These are phyloP conservation scores for Phytophthora ohioensis DNA, from an alignment of 352 stramenopile genomes.

Conservation along the genomic window DNA sequence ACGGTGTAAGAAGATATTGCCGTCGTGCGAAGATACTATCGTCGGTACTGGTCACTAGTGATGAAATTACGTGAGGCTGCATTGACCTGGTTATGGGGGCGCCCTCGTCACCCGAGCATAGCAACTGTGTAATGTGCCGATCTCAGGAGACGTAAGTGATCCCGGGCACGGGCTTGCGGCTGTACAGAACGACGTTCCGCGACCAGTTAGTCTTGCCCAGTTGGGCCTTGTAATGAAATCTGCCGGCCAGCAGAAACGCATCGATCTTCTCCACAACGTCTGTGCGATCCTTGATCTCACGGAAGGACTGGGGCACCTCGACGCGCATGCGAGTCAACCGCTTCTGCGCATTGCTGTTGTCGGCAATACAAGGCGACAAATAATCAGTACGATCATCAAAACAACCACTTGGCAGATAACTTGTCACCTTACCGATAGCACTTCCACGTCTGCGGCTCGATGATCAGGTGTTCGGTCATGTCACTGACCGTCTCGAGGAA, in stretches of 20 bases:
- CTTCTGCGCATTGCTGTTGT: constrained; percentile 71
- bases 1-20: background rate
- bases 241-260: constrained; percentile 62
- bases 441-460: constrained; percentile 88
- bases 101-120: constrained; percentile 12
- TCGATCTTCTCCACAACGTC: constrained; percentile 79
- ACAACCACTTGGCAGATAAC: background rate
- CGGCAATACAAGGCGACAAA: constrained; percentile 1
- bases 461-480: constrained; percentile 74
- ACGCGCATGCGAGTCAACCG: constrained; percentile 64
- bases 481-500: constrained; percentile 73
- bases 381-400: constrained; percentile 12
- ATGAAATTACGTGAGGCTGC: constrained; percentile 21
- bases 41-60: constrained; percentile 20
- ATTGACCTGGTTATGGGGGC: constrained; percentile 17
- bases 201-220: constrained; percentile 89
- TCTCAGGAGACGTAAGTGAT: constrained; percentile 47
- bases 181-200: constrained; percentile 77
- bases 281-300: constrained; percentile 62
- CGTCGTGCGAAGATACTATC: background rate
- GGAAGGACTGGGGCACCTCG: constrained; percentile 65
- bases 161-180: constrained; percentile 54
- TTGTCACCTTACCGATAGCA: constrained; percentile 74
- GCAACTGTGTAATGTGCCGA: constrained; percentile 14
- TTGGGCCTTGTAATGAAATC: constrained; percentile 67